Percentiles rank a stretch among this genome's conserved stretches.
Evolutionary conservation across 2,329 filamentous ascomycete genomes (phyloP).

Genomic region (Chaetomium olivaceum): DNA sequence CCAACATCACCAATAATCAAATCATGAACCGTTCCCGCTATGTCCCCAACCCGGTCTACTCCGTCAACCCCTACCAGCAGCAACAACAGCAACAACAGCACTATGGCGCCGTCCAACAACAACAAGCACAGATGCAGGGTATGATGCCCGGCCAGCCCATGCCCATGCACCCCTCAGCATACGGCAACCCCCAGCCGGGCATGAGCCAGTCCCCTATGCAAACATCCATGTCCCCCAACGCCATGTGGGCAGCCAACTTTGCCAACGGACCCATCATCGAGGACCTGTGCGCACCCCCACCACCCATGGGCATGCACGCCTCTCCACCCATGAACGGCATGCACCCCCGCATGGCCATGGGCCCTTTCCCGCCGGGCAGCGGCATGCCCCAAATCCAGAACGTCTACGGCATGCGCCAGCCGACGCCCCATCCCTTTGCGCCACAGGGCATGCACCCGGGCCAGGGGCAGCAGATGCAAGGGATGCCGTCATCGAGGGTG

Average conservation of each 20-base stretch:
- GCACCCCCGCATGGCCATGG: slow-evolving; percentile 13
- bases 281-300: slow-evolving; percentile 26
- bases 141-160: slow-evolving; percentile 20
- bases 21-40: slow-evolving; percentile 28
- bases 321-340: slow-evolving; percentile 19
- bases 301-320: slow-evolving; percentile 11
- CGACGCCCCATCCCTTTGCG: slow-evolving; percentile 1
- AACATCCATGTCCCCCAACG: slow-evolving; percentile 13
- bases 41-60: slow-evolving; percentile 16
- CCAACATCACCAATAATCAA: not conserved
- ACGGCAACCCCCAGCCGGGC: slow-evolving; percentile 10
- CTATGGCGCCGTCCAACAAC: slow-evolving; percentile 11
- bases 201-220: slow-evolving; percentile 21
- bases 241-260: slow-evolving; percentile 22
- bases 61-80: slow-evolving; percentile 17
- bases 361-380: slow-evolving; percentile 16
- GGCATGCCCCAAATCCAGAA: slow-evolving; percentile 24
- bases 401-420: slow-evolving; percentile 24
- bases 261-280: slow-evolving; percentile 29
- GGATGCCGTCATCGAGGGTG: slow-evolving; percentile 1
- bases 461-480: slow-evolving; percentile 6
- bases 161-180: slow-evolving; percentile 7
- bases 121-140: slow-evolving; percentile 14
- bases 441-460: slow-evolving; percentile 1
- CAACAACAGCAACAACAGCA: slow-evolving; percentile 9